A percentile compares a stretch with the other conserved stretches of the same genome.
These are phyloP conservation scores for Globisporangium irregulare DNA, from an alignment of 352 stramenopile genomes.

Conservation along the genomic window DNA sequence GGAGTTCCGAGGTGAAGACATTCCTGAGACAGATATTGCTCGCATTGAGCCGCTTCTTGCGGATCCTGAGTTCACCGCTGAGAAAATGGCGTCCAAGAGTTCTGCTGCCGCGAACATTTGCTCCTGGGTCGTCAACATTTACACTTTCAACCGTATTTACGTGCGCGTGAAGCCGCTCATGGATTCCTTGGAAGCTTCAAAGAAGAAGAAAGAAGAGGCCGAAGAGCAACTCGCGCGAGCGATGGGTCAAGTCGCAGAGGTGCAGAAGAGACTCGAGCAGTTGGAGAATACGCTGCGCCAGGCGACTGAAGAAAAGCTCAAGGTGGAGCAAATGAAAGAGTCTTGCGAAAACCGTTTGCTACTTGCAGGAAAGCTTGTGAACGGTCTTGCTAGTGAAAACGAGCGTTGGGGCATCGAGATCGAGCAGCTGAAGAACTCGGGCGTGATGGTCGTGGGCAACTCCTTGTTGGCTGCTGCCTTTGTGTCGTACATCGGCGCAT, in stretches of 20 bases:
- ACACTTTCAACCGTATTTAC: slow-evolving; percentile 98
- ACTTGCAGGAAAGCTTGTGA: slow-evolving; percentile 94
- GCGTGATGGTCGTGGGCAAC: slow-evolving; percentile 95
- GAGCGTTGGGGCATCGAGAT: slow-evolving; percentile 97
- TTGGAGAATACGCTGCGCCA: slow-evolving; percentile 93
- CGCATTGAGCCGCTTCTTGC: slow-evolving; percentile 91
- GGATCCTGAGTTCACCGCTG: slow-evolving; percentile 92
- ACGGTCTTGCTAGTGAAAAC: slow-evolving; percentile 95
- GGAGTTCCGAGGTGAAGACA: slow-evolving; percentile 93
- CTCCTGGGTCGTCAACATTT: slow-evolving; percentile 98
- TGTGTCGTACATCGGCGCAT: slow-evolving; percentile 97
- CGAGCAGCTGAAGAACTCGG: slow-evolving; percentile 93
- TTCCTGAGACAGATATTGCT: slow-evolving; percentile 93
- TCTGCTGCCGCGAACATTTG: slow-evolving; percentile 96
- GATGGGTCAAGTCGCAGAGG: slow-evolving; percentile 91
- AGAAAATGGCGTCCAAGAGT: slow-evolving; percentile 97
- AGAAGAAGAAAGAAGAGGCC: slow-evolving; percentile 90
- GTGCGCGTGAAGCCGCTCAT: slow-evolving; percentile 98
- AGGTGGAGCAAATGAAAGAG: slow-evolving; percentile 95
- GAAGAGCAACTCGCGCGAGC: slow-evolving; percentile 91
- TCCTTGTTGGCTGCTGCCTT: slow-evolving; percentile 96
- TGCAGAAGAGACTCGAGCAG: slow-evolving; percentile 90
- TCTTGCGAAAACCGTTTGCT: slow-evolving; percentile 91
- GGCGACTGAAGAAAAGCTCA: slow-evolving; percentile 95
- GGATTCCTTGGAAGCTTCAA: slow-evolving; percentile 94